Evolutionary conservation across 163 green algal genomes (phyloP).

Genomic region (Scenedesmus sp.): DNA sequence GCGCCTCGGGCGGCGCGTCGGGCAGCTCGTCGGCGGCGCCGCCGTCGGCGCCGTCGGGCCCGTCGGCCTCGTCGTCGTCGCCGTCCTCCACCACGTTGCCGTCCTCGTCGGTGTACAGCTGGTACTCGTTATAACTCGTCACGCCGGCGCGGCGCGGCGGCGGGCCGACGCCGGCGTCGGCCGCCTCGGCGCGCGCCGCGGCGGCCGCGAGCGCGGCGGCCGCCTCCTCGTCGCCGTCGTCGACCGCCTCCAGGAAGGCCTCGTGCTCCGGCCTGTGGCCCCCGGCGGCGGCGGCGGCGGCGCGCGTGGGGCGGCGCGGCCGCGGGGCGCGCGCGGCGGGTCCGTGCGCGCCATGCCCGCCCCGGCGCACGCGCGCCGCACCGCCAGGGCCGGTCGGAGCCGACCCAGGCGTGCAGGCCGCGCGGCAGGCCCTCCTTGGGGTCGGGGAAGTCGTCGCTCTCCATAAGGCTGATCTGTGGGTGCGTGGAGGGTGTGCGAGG

Average conservation of each 20-base stretch:
- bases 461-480: slow-evolving; percentile 36
- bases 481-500: not conserved
- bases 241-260: slow-evolving; percentile 18
- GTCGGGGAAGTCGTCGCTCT: slow-evolving; percentile 44
- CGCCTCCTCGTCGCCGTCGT: slow-evolving; percentile 22
- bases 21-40: too few relatives aligned
- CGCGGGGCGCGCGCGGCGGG: too few relatives aligned
- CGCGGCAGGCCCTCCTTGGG: slow-evolving; percentile 22
- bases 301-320: too few relatives aligned
- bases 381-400: not conserved
- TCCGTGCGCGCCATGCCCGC: too few relatives aligned
- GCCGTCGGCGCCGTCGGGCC: too few relatives aligned
- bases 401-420: slow-evolving; percentile 19
- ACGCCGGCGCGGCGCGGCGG: not conserved
- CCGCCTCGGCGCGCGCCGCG: slow-evolving; percentile 6
- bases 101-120: slow-evolving; percentile 29
- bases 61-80: too few relatives aligned
- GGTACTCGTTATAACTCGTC: slow-evolving; percentile 4
- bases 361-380: too few relatives aligned
- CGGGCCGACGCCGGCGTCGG: not conserved
- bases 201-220: slow-evolving; percentile 13
- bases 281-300: too few relatives aligned
- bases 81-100: slow-evolving; percentile 12
- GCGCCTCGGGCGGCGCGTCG: too few relatives aligned
- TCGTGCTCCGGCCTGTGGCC: not conserved